Conservation (phyloP, 2,329 filamentous ascomycete species). For the Trichoderma lentiforme region DNA sequence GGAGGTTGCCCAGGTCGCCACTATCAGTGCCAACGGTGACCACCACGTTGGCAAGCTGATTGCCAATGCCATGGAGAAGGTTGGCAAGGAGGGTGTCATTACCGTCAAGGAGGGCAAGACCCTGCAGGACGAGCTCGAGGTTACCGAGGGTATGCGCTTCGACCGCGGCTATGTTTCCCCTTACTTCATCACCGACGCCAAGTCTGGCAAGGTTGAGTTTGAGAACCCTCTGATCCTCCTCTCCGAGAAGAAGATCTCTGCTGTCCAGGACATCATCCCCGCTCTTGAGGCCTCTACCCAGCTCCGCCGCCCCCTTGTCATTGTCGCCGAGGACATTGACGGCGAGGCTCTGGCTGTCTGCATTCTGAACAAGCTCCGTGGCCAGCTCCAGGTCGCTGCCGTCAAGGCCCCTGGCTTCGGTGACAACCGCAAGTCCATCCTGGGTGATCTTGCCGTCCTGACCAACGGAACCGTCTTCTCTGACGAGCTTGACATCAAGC, state of each 20-base stretch:
- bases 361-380: constrained; percentile 99
- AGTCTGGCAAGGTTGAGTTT: constrained; percentile 98
- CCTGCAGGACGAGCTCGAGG: constrained; percentile 92
- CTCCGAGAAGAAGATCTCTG: constrained; percentile 99
- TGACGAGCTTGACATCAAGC: constrained; percentile 97
- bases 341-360: constrained; percentile 97
- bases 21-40: constrained; percentile 97
- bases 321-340: constrained; percentile 98
- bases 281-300: constrained; percentile 96
- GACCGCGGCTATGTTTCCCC: constrained; percentile 98
- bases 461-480: constrained; percentile 98
- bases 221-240: constrained; percentile 98
- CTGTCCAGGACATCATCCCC: constrained; percentile 97
- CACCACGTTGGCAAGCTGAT: constrained; percentile 92
- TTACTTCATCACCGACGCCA: constrained; percentile 99
- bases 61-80: constrained; percentile 99
- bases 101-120: constrained; percentile 99
- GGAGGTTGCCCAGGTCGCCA: constrained; percentile 97
- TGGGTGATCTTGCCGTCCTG: constrained; percentile 91
- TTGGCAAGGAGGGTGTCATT: constrained; percentile 99
- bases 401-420: constrained; percentile 99
- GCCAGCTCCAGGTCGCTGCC: constrained; percentile 95
- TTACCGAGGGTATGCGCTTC: constrained; percentile 99
- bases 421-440: constrained; percentile 99
- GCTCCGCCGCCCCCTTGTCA: constrained; percentile 90